Conservation (phyloP, 108 stramenopile genomes). For the Discostella pseudostelligera region DNA sequence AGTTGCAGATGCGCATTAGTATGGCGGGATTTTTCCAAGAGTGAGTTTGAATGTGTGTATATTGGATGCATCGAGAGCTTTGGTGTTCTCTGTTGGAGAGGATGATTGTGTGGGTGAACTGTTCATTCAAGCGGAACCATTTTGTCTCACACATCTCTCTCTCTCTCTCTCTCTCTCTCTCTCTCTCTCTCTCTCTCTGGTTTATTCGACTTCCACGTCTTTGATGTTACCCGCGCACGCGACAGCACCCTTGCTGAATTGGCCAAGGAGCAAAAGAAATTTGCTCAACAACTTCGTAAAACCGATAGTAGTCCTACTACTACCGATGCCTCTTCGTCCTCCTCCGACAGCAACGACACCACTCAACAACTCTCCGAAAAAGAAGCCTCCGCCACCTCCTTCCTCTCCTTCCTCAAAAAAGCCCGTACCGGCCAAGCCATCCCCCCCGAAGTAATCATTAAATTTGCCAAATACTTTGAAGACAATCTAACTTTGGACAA, state of each 20-base stretch:
- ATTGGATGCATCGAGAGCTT: too few species aligned
- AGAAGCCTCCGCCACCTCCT: constrained; percentile 65
- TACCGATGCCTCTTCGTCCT: constrained; percentile 52
- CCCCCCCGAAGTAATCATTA: constrained; percentile 82
- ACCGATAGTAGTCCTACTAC: constrained; percentile 15
- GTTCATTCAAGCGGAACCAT: too few species aligned
- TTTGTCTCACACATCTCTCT: too few species aligned
- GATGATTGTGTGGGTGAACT: too few species aligned
- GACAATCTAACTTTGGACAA: constrained; percentile 98
- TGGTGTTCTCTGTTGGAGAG: too few species aligned
- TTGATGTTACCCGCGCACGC: too few species aligned
- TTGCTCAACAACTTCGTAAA: constrained; percentile 48
- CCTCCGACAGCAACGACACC: constrained; percentile 53
- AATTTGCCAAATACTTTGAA: constrained; percentile 85
- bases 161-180: too few species aligned
- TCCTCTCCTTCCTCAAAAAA: constrained; percentile 90
- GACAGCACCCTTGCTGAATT: constrained; percentile 79
- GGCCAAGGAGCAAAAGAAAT: constrained; percentile 84
- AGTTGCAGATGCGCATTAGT: constrained; percentile 91
- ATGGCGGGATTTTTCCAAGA: constrained; percentile 98
- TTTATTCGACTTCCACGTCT: too few species aligned
- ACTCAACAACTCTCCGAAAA: constrained; percentile 61
- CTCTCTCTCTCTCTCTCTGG: too few species aligned
- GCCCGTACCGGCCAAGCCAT: constrained; percentile 88
- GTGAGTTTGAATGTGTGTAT: constrained; percentile 48